A percentile compares a stretch with the other conserved stretches of the same genome.
Evolutionary conservation across 495 filamentous ascomycete genomes (phyloP).

Genomic region (Aspergillus olivimuriae): DNA sequence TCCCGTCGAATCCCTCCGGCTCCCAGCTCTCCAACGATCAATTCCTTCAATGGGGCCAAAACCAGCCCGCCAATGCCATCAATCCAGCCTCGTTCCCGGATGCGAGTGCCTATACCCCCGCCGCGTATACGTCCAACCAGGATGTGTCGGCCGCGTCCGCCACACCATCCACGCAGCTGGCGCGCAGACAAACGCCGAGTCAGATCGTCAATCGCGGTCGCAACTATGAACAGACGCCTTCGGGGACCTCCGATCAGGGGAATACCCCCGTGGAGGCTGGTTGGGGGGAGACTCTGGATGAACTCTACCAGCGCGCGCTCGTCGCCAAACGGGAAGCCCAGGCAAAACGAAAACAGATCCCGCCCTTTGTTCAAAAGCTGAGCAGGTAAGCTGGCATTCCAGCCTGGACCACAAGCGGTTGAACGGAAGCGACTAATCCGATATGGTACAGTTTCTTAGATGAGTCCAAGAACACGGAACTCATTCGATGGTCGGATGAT

Average conservation of each 20-base stretch:
- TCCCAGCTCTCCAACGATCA: constrained; percentile 47
- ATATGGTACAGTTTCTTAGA: constrained; percentile 71
- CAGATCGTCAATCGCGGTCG: constrained; percentile 50
- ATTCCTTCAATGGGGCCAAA: constrained; percentile 49
- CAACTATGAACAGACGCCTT: constrained; percentile 40
- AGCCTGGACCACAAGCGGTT: neutral
- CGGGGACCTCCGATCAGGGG: constrained; percentile 42
- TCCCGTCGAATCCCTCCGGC: constrained; percentile 22
- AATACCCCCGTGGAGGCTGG: constrained; percentile 36
- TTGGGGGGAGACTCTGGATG: constrained; percentile 61
- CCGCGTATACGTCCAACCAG: constrained; percentile 29
- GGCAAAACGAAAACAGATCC: constrained; percentile 86
- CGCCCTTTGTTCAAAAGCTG: constrained; percentile 96
- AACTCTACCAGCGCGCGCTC: constrained; percentile 67
- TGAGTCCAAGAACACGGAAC: constrained; percentile 79
- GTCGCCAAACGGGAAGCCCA: constrained; percentile 77
- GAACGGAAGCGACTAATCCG: constrained; percentile 15
- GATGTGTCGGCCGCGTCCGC: constrained; percentile 39
- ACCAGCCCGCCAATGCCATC: constrained; percentile 28
- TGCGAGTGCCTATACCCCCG: constrained; percentile 37
- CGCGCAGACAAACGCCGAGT: constrained; percentile 54
- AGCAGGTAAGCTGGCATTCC: constrained; percentile 69
- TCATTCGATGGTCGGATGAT: constrained; percentile 96
- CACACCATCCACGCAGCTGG: constrained; percentile 56
- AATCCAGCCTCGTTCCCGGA: constrained; percentile 26